Evolutionary conservation across 768 basidiomycete genomes (phyloP).

Genomic region (Russula compacta): DNA sequence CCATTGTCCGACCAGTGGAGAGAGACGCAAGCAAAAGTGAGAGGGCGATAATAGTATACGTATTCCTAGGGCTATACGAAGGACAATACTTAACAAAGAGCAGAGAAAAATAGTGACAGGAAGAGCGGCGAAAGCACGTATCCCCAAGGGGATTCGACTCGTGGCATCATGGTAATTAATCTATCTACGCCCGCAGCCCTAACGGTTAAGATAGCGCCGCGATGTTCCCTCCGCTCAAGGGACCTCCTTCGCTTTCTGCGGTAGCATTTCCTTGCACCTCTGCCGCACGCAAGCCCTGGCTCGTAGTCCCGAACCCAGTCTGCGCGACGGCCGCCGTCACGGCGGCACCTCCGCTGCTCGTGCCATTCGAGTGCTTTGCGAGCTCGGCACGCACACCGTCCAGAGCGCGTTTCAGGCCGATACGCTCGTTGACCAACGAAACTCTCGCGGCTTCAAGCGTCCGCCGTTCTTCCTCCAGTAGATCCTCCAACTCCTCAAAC

Average conservation of each 20-base stretch:
- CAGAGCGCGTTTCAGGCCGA: constrained; percentile 60
- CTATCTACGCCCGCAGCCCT: not conserved
- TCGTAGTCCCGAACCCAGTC: constrained; percentile 42
- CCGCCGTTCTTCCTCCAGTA: constrained; percentile 85
- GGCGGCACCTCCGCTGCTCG: constrained; percentile 17
- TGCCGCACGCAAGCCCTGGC: constrained; percentile 48
- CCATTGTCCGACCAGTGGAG: not conserved
- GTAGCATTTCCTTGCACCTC: constrained; percentile 41
- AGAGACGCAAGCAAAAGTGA: not conserved
- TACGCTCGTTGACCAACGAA: constrained; percentile 70
- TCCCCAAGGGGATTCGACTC: not conserved
- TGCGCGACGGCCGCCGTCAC: constrained; percentile 29
- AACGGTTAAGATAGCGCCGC: constrained; percentile 37
- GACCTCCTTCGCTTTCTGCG: constrained; percentile 46
- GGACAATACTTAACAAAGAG: constrained; percentile 14
- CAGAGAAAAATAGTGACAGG: not conserved
- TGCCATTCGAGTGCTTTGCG: constrained; percentile 38
- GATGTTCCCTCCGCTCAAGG: constrained; percentile 45
- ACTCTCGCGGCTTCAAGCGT: constrained; percentile 75
- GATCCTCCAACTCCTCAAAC: constrained; percentile 89
- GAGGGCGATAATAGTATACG: constrained; percentile 11
- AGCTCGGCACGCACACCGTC: constrained; percentile 61
- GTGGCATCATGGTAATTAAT: not conserved
- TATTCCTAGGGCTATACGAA: constrained; percentile 16
- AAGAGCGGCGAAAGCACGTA: not conserved